A percentile compares a stretch with the other conserved stretches of the same genome.
Conservation (phyloP, 2,329 filamentous ascomycete species). For the Hymenoscyphus fraxineus region DNA sequence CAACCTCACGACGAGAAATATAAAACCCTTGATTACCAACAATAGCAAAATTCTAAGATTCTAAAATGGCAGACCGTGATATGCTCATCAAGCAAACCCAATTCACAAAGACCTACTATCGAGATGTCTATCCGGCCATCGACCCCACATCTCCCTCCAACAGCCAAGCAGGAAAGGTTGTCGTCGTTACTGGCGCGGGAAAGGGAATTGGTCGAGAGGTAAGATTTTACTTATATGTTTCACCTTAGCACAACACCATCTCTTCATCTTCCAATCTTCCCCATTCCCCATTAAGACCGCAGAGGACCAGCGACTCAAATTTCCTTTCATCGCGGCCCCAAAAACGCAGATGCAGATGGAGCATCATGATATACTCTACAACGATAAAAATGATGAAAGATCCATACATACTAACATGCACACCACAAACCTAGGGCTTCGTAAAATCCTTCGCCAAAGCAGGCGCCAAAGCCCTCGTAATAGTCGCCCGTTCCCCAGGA, state of each 20-base stretch:
- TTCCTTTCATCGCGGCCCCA: neutral
- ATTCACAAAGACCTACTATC: constrained; percentile 38
- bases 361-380: too few species aligned
- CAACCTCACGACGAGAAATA: too few species aligned
- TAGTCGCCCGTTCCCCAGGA: constrained; percentile 32
- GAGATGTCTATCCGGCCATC: constrained; percentile 39
- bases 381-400: too few species aligned
- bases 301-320: neutral
- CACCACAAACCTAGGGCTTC: constrained; percentile 8
- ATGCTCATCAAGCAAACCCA: neutral
- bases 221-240: neutral
- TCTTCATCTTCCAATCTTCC: neutral
- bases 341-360: too few species aligned
- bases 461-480: constrained; percentile 35
- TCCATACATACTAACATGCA: neutral
- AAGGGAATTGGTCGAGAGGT: constrained; percentile 35
- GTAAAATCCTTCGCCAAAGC: constrained; percentile 32
- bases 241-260: too few species aligned
- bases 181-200: constrained; percentile 40
- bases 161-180: constrained; percentile 33
- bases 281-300: too few species aligned
- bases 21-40: neutral
- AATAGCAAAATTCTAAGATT: neutral
- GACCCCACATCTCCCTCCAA: constrained; percentile 35
- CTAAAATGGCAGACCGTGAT: neutral